phyloP scores from a whole-genome alignment of 1,284 basidiomycete species.

The Sporisorium reilianum region DNA sequence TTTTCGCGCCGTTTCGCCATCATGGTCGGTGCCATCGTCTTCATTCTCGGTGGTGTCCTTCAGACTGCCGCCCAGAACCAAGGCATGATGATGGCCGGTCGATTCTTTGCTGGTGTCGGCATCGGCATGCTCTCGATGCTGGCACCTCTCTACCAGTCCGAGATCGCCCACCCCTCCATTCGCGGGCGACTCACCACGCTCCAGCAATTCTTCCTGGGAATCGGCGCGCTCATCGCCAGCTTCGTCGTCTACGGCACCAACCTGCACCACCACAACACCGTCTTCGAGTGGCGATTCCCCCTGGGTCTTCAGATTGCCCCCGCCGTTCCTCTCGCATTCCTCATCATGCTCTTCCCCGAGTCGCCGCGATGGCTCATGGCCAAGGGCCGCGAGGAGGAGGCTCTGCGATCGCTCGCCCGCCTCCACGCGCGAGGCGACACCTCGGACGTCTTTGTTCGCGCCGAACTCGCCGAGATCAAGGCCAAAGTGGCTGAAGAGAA shows the following conservation, averaged over 20 bases:
- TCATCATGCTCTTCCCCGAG: conserved; percentile 73
- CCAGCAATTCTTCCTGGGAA: conserved; percentile 75
- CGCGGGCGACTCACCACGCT: conserved; percentile 76
- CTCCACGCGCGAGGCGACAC: conserved; percentile 74
- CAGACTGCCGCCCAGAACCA: conserved; percentile 74
- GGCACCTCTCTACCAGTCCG: conserved; percentile 75
- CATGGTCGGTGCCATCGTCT: conserved; percentile 70
- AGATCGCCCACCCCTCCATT: conserved; percentile 77
- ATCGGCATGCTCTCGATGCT: conserved; percentile 75
- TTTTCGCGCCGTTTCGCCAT: conserved; percentile 70
- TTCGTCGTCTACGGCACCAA: conserved; percentile 71
- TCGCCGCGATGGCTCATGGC: conserved; percentile 75
- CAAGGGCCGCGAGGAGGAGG: conserved; percentile 73
- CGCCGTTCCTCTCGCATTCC: conserved; percentile 74
- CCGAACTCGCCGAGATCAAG: conserved; percentile 71
- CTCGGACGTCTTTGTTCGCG: conserved; percentile 71
- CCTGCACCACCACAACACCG: conserved; percentile 58
- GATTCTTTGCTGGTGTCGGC: conserved; percentile 74
- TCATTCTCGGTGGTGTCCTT: conserved; percentile 74
- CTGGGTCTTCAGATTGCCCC: conserved; percentile 71
- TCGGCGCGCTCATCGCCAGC: conserved; percentile 71
- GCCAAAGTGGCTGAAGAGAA: conserved; percentile 64
- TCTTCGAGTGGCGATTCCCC: conserved; percentile 74
- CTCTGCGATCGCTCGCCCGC: conserved; percentile 71
- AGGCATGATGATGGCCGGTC: conserved; percentile 76